Evolutionary conservation across 257 asterid species (phyloP), one percentile per base, ranked within the genome.

Genomic region (Solanum lignicaule): DNA sequence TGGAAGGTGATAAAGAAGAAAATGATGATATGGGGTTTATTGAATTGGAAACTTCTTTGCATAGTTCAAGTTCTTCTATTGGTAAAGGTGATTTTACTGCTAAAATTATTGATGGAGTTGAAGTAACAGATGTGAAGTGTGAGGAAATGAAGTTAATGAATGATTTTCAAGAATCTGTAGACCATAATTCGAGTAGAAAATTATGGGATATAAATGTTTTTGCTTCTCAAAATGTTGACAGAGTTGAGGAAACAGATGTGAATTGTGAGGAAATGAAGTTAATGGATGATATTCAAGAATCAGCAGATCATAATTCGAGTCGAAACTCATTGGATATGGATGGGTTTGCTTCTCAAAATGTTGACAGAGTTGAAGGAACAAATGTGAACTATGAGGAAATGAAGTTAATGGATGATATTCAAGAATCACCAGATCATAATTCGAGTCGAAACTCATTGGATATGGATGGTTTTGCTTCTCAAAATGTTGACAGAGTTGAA

Each of bases 11-110:
- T 21, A 21, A 20, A 36, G 83, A 74, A 36, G 52, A 36, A 18
- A 90, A 86, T 78, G 83, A 68, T 83, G 93, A 92, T 8, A 94
- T 90, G 83, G 98, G 90, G 41, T 95, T 66, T 90, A 93, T 95
- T 75, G 97, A 94, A 87, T 38, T 94, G 86, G 90, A 91, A 86
- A 92, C 91, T 82, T 46, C 83, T 68, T 25, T 55, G 58, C 43
- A 83, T 7, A 75, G 15, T 41, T 66, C 69, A 27, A 32, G 66
- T 33, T 84, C 39, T 31, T 84, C 74, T 31, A 31, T 31, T 12
- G 55, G 27, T 55, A 65, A 18, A 88, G 91, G 72, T 33, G 78
- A 76, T 39, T 32, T 79, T 48, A n/a, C 83, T 55, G 13, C 36
- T 62, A 85, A 38, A 31, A 84, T 79, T 87, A 43, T 87, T 31